Base-by-base conservation (phyloP, 2,329 filamentous ascomycete genomes). In the Xylaria hypoxylon region DNA sequence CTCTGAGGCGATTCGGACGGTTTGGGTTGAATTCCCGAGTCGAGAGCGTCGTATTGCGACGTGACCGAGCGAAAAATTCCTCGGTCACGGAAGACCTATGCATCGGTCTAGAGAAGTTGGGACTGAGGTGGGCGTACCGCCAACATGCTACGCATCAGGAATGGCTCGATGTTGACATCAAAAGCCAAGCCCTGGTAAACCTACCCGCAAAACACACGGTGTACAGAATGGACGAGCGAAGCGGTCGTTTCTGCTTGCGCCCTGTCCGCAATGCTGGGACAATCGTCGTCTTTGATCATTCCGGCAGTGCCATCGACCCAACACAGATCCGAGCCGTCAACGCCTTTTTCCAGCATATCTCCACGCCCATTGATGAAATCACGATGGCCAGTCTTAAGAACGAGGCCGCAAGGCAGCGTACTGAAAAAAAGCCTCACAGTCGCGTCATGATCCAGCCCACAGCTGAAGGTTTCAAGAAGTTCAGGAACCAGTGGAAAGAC, bases 51-150 rank as follows among this genome's bases (percentile, higher is more conserved):
- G 53, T 50, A 31, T 22, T 64, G n/a, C 47, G 38, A 8, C 38
- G 40, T 31, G n/a, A 62, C n/a, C 48, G 17, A 35, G 17, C 22
- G 2, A 17, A 22, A 11, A 26, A 48, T 22, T 19, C 10, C 2
- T 15, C 38, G 13, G 24, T 65, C 19, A 56, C 61, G n/a, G 51
- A 66, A 24, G 50, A 53, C 22, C 38, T 13, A 5, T 56, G 53
- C 35, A n/a, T 47, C 11, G 59, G 38, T 22, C 26, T 60, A 3
- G 24, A n/a, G 24, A 40, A 67, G 51, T 44, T 69, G 8, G 64
- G 60, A 4, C 64, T 69, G 13, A 33, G 50, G n/a, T 69, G 67
- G 67, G 64, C 47, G 31, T 56, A 62, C 28, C 67, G 67, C 42
- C 52, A 42, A 15, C 44, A 40, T 11, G 22, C 57, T 17, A 5